These are phyloP conservation scores for Penicillium sp. DNA, from an alignment of 2,329 filamentous ascomycete genomes.

Conservation along the genomic window DNA sequence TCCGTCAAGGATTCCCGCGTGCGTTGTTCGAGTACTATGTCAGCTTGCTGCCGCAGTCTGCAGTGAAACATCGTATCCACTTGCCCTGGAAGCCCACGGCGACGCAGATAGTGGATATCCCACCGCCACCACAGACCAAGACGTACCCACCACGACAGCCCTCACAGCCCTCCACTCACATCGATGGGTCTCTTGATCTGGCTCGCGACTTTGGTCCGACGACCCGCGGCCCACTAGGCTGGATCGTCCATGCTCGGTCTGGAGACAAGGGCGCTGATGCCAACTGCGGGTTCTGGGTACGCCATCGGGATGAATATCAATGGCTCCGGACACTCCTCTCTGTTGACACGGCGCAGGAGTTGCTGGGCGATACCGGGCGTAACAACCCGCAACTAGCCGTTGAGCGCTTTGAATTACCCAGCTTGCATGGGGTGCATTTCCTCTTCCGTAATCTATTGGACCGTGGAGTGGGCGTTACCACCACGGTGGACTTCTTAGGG, in stretches of 20 bases:
- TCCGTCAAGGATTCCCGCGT: constrained; percentile 36
- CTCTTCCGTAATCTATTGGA: constrained; percentile 41
- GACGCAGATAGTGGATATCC: constrained; percentile 18
- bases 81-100: constrained; percentile 27
- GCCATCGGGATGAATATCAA: constrained; percentile 44
- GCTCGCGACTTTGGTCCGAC: constrained; percentile 27
- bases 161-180: constrained; percentile 20
- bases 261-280: constrained; percentile 50
- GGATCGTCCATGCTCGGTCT: constrained; percentile 39
- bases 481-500: constrained; percentile 40
- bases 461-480: constrained; percentile 38
- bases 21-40: constrained; percentile 35
- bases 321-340: constrained; percentile 40
- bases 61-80: constrained; percentile 27
- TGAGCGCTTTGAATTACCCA: constrained; percentile 51
- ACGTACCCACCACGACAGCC: constrained; percentile 23
- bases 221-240: constrained; percentile 31
- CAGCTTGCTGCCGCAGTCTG: constrained; percentile 27
- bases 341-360: constrained; percentile 14
- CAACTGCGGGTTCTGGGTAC: constrained; percentile 51
- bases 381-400: constrained; percentile 26
- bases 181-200: constrained; percentile 11
- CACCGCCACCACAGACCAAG: constrained; percentile 22
- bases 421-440: constrained; percentile 43
- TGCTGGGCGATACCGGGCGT: constrained; percentile 19